Conservation (phyloP, 306 rosid species). For the Ziziphus jujuba region DNA sequence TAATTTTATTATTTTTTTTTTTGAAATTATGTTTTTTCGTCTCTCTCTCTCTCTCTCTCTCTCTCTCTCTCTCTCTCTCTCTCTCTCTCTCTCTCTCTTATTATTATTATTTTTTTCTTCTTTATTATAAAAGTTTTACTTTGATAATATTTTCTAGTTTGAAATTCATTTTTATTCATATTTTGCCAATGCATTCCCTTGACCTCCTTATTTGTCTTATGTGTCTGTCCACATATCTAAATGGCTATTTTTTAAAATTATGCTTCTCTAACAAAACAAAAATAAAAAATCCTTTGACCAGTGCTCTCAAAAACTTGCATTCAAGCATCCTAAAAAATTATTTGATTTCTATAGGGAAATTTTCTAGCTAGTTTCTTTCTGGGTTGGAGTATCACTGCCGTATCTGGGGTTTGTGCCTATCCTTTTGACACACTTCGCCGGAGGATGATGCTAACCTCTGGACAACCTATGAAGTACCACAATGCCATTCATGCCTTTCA, state of each 20-base stretch:
- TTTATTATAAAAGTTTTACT: not conserved
- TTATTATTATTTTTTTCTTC: no score
- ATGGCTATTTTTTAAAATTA: not conserved
- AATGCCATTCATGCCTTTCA: slow-evolving; percentile 65
- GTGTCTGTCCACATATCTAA: not conserved
- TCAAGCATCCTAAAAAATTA: not conserved
- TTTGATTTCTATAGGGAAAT: slow-evolving; percentile 59
- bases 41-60: not conserved
- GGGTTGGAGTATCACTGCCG: slow-evolving; percentile 90
- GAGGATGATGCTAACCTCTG: slow-evolving; percentile 96
- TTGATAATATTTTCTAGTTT: not conserved
- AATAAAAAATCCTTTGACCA: no score
- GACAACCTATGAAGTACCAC: slow-evolving; percentile 66
- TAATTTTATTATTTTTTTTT: not conserved
- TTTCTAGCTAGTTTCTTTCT: slow-evolving; percentile 87
- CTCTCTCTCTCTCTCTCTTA: not conserved
- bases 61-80: not conserved
- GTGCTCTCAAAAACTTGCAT: no score
- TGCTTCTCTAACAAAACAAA: no score
- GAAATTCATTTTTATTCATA: not conserved
- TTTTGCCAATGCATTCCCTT: not conserved
- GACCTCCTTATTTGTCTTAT: not conserved
- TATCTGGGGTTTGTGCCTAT: slow-evolving; percentile 85
- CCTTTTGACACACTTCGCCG: slow-evolving; percentile 90
- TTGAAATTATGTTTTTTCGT: not conserved